Conservation (phyloP, 331 rosid genomes). For the Prunus yedoensis region DNA sequence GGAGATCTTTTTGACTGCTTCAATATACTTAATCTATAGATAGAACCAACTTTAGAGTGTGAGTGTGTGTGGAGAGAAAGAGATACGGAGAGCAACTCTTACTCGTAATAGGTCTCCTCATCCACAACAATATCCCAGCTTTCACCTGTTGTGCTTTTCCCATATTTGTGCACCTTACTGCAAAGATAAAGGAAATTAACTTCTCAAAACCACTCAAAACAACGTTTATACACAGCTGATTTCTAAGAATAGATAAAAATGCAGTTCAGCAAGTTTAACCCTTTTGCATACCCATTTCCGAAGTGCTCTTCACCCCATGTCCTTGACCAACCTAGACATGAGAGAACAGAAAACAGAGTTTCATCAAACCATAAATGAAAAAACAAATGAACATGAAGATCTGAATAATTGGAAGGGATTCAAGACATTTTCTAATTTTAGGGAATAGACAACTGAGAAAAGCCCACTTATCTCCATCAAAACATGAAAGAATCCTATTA, state of each 20-base stretch:
- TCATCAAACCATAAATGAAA: constrained; percentile 12
- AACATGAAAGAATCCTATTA: not conserved
- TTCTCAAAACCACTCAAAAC: constrained; percentile 13
- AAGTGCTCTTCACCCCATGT: constrained; percentile 99
- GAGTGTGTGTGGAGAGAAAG: not conserved
- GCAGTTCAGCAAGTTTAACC: not conserved
- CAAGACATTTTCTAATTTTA: not conserved
- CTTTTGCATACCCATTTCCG: constrained; percentile 75
- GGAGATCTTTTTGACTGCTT: not conserved
- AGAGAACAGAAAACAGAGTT: constrained; percentile 1
- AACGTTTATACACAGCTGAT: constrained; percentile 12
- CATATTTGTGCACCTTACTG: constrained; percentile 98
- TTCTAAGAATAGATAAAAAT: not conserved
- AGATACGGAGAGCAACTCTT: constrained; percentile 22
- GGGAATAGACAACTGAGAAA: not conserved
- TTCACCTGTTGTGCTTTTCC: constrained; percentile 95
- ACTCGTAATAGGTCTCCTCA: constrained; percentile 94
- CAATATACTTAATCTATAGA: not conserved
- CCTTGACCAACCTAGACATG: constrained; percentile 92
- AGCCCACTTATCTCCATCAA: not conserved
- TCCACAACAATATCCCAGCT: constrained; percentile 98
- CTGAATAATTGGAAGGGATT: constrained; percentile 16
- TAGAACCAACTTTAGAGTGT: not conserved
- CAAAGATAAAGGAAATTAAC: constrained; percentile 18
- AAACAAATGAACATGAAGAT: constrained; percentile 2